phyloP scores from a whole-genome alignment of 495 filamentous ascomycete species.

The Trichodelitschia bisporula region DNA sequence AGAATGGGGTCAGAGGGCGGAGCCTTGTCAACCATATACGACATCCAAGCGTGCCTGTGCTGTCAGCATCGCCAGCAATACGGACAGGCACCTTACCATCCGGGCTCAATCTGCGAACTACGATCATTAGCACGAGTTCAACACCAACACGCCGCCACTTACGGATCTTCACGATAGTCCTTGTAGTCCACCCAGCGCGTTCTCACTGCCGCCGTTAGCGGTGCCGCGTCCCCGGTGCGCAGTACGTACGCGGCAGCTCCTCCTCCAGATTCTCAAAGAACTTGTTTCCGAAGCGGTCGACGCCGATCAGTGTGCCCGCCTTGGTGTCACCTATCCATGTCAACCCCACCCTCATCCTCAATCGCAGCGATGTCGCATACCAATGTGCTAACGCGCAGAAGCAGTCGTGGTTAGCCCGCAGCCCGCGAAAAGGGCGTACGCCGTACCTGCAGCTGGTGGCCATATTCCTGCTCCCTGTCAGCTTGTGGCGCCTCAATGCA shows the following conservation, averaged over 20 bases:
- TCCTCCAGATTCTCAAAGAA: conserved; percentile 83
- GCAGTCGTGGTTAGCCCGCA: no score
- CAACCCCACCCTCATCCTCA: neutral
- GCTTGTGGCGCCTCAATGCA: conserved; percentile 10
- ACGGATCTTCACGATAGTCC: conserved; percentile 65
- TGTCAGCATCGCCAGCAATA: conserved; percentile 2
- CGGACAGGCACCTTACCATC: conserved; percentile 36
- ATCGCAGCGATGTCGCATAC: no score
- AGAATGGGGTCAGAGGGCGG: conserved; percentile 52
- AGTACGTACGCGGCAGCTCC: conserved; percentile 57
- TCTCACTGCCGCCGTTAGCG: conserved; percentile 33
- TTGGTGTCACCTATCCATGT: conserved; percentile 69
- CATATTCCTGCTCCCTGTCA: conserved; percentile 41
- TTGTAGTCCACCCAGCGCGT: conserved; percentile 98
- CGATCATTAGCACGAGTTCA: neutral
- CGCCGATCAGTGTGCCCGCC: conserved; percentile 64
- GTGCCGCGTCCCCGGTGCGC: neutral
- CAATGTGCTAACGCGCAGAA: no score
- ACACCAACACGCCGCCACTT: conserved; percentile 10
- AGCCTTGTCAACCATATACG: conserved; percentile 74
- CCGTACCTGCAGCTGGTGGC: conserved; percentile 73
- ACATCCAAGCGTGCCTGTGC: conserved; percentile 82
- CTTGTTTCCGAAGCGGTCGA: conserved; percentile 86
- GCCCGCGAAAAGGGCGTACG: no score
- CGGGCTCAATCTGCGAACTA: conserved; percentile 72